Evolutionary conservation across 768 basidiomycete genomes (phyloP).

Genomic region (Mycena rebaudengoi): DNA sequence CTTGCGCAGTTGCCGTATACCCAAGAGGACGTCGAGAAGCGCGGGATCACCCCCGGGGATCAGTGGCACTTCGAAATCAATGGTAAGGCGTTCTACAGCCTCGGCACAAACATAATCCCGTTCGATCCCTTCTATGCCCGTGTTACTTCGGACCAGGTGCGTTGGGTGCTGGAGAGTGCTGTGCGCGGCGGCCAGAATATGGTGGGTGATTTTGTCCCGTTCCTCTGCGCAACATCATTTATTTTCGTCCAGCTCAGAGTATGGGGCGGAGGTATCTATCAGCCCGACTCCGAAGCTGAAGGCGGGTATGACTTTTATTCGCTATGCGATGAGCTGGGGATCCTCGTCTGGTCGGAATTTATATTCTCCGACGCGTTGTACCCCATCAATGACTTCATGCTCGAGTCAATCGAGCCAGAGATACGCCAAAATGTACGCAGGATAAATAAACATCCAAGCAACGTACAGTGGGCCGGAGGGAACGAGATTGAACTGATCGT

Average conservation of each 20-base stretch:
- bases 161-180: slow-evolving; percentile 66
- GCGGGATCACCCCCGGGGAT: slow-evolving; percentile 66
- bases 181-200: slow-evolving; percentile 66
- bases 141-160: slow-evolving; percentile 55
- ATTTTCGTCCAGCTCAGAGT: slow-evolving; percentile 53
- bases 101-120: slow-evolving; percentile 67
- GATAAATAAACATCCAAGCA: slow-evolving; percentile 64
- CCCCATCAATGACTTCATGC: slow-evolving; percentile 61
- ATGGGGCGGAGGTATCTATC: slow-evolving; percentile 67
- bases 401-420: slow-evolving; percentile 61
- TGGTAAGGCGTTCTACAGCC: slow-evolving; percentile 61
- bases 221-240: background rate
- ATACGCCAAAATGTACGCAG: slow-evolving; percentile 65
- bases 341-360: slow-evolving; percentile 69
- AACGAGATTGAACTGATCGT: slow-evolving; percentile 70
- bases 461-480: slow-evolving; percentile 67
- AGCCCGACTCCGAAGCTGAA: slow-evolving; percentile 50
- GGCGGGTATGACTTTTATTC: slow-evolving; percentile 67
- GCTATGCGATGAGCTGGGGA: slow-evolving; percentile 66
- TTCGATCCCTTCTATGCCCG: slow-evolving; percentile 69
- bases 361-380: slow-evolving; percentile 67
- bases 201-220: slow-evolving; percentile 42
- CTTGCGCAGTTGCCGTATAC: slow-evolving; percentile 59
- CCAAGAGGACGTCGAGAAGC: slow-evolving; percentile 48
- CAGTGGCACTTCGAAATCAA: slow-evolving; percentile 70